A percentile compares a stretch with the other conserved stretches of the same genome.
Conservation (phyloP, 2,329 filamentous ascomycete genomes). For the Aureobasidium lini region DNA sequence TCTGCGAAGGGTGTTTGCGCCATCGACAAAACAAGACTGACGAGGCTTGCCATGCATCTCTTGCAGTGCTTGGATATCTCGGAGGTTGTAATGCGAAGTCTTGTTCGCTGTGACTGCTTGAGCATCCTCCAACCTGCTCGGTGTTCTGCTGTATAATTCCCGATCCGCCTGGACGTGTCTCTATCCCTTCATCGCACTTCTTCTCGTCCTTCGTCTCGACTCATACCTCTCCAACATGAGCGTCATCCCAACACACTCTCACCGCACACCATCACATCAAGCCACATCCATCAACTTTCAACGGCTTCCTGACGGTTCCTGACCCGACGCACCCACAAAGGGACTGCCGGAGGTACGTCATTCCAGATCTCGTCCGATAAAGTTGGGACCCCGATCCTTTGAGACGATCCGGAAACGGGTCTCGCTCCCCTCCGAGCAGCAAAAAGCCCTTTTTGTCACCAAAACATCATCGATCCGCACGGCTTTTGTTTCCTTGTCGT, state of each 20-base stretch:
- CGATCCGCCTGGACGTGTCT: background rate
- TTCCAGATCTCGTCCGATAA: background rate
- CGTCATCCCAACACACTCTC: background rate
- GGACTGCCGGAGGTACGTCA: background rate
- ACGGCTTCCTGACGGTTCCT: background rate
- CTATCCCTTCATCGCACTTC: background rate
- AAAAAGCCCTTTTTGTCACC: background rate
- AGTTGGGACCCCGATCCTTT: background rate
- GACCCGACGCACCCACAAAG: background rate
- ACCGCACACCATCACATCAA: background rate
- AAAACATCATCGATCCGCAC: constrained; percentile 1
- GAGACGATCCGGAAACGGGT: background rate
- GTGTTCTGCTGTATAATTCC: background rate
- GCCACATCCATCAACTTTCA: background rate
- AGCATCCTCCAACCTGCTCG: too few relatives aligned
- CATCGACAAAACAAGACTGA: too few relatives aligned
- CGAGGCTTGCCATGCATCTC: too few relatives aligned
- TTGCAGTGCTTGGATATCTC: too few relatives aligned
- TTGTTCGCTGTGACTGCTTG: too few relatives aligned
- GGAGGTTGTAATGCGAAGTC: too few relatives aligned
- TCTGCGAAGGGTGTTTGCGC: too few relatives aligned
- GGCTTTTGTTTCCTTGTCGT: constrained; percentile 1
- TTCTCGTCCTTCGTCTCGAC: background rate
- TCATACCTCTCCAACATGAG: background rate
- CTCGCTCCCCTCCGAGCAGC: background rate